A percentile compares a stretch with the other conserved stretches of the same genome.
These are phyloP conservation scores for Neonectria neomacrospora DNA, from an alignment of 2,329 filamentous ascomycete species.

Conservation along the genomic window DNA sequence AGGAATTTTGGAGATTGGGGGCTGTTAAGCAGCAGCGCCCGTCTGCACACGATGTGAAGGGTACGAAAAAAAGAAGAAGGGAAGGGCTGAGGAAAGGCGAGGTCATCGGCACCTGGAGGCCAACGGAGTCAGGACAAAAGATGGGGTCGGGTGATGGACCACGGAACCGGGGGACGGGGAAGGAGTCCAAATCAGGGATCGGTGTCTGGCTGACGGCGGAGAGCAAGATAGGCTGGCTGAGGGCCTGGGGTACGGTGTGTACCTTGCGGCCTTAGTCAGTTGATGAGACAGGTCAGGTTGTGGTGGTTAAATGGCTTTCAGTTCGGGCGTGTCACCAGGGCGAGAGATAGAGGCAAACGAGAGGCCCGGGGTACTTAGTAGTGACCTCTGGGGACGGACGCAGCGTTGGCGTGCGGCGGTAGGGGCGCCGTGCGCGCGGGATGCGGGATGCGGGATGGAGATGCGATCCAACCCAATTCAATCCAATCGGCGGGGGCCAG, in stretches of 20 bases:
- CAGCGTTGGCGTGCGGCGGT: conserved; percentile 15
- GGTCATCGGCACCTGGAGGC: conserved; percentile 46
- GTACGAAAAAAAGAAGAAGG: conserved; percentile 43
- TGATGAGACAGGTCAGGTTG: conserved; percentile 22
- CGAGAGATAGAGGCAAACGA: conserved; percentile 27
- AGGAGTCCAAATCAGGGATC: conserved; percentile 38
- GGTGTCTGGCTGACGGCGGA: conserved; percentile 15
- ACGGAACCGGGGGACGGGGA: conserved; percentile 21
- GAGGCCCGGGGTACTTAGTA: conserved; percentile 38
- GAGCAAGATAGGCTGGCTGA: conserved; percentile 12
- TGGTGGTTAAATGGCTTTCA: conserved; percentile 17
- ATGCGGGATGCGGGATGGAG: conserved; percentile 23
- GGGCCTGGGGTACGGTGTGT: conserved; percentile 17
- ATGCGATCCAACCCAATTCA: conserved; percentile 7
- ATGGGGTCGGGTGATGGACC: conserved; percentile 46
- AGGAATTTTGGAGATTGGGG: conserved; percentile 86
- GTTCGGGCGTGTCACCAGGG: conserved; percentile 21
- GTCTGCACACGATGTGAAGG: conserved; percentile 59
- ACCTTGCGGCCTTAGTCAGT: conserved; percentile 27
- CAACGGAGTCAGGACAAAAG: conserved; percentile 41
- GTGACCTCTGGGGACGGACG: conserved; percentile 32
- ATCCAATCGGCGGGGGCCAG: conserved; percentile 6
- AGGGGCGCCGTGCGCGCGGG: conserved; percentile 22
- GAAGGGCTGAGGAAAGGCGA: conserved; percentile 39
- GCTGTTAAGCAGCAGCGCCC: conserved; percentile 83